These are phyloP conservation scores for Syzygium grande DNA, from an alignment of 345 rosid species.

Conservation along the genomic window DNA sequence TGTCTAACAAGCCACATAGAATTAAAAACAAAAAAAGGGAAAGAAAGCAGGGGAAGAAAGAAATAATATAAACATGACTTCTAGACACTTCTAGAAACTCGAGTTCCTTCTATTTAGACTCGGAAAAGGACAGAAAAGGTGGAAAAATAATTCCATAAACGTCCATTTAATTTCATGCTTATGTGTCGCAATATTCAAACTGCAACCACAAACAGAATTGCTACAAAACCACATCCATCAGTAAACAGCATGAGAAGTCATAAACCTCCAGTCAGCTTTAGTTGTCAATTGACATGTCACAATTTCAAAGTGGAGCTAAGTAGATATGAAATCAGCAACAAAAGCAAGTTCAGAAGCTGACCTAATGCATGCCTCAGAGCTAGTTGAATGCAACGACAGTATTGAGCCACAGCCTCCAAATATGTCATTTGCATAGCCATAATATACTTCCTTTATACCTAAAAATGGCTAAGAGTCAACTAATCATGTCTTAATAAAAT, in stretches of 20 bases:
- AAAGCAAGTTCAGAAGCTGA: background rate
- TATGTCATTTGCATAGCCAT: conserved; percentile 78
- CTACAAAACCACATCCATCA: background rate
- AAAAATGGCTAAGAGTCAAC: background rate
- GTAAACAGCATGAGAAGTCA: background rate
- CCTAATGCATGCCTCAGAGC: conserved; percentile 21
- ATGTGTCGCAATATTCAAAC: background rate
- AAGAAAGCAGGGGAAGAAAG: background rate
- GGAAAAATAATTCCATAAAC: background rate
- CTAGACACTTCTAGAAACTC: rapidly evolving
- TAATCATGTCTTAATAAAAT: background rate
- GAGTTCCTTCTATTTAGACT: too few relatives aligned
- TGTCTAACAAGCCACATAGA: background rate
- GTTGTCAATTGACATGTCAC: background rate
- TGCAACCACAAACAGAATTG: background rate
- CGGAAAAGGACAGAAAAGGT: too few relatives aligned
- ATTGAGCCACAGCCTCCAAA: conserved; percentile 90
- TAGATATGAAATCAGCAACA: background rate
- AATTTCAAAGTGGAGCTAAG: background rate
- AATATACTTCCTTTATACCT: conserved; percentile 65
- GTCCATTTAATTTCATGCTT: too few relatives aligned
- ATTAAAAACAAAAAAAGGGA: background rate
- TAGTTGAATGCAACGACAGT: conserved; percentile 44
- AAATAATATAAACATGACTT: background rate
- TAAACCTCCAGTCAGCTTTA: background rate